These are phyloP conservation scores for Fusarium coffeatum DNA, from an alignment of 2,329 filamentous ascomycete genomes.

Conservation along the genomic window DNA sequence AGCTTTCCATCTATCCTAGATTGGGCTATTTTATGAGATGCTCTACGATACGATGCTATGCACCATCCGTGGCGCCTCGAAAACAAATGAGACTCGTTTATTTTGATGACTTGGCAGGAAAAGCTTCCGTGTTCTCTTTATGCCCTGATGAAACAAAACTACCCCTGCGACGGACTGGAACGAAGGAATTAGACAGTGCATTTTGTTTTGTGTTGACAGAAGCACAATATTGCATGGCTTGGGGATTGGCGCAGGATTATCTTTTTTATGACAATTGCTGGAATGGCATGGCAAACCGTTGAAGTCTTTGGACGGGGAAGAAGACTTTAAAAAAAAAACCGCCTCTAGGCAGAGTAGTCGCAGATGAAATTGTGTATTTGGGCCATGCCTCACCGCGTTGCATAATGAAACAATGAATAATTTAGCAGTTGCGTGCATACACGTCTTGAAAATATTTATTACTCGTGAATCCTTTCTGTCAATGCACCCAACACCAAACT, in stretches of 20 bases:
- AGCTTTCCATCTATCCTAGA: conserved; percentile 92
- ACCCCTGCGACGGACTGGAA: conserved; percentile 34
- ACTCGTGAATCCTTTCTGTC: not conserved
- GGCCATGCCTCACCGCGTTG: not conserved
- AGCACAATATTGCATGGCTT: conserved; percentile 44
- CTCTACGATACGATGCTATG: conserved; percentile 7
- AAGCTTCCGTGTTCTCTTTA: conserved; percentile 37
- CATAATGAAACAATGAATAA: not conserved
- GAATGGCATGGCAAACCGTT: conserved; percentile 33
- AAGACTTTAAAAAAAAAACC: conserved; percentile 28
- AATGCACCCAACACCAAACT: conserved; percentile 25
- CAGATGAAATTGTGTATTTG: conserved; percentile 45
- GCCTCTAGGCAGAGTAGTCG: conserved; percentile 42
- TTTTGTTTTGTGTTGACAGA: conserved; percentile 22
- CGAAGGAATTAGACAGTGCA: conserved; percentile 46
- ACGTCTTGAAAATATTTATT: not conserved
- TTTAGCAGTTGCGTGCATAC: not conserved
- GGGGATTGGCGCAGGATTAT: conserved; percentile 42
- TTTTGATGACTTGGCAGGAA: conserved; percentile 31
- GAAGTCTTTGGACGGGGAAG: conserved; percentile 15
- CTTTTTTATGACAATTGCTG: conserved; percentile 34
- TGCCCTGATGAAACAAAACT: conserved; percentile 43
- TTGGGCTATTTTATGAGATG: conserved; percentile 7
- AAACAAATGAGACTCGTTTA: conserved; percentile 16
- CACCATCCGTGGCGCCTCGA: not conserved